A percentile compares a stretch with the other conserved stretches of the same genome.
Evolutionary conservation across 2,329 filamentous ascomycete genomes (phyloP).

Genomic region (Colletotrichum godetiae): DNA sequence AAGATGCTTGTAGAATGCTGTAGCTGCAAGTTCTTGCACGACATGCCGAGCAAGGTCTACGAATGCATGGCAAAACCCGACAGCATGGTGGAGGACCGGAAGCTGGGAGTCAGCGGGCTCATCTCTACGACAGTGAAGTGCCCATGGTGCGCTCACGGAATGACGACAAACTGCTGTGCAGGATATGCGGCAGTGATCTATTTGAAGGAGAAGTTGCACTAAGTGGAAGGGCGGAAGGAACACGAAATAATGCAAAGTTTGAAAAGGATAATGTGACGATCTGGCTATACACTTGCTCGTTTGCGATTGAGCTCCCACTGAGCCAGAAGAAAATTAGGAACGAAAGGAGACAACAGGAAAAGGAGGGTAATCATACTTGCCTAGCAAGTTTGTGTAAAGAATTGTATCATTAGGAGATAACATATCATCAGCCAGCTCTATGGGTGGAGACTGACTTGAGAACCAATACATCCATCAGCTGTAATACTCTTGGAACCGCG

Average conservation of each 20-base stretch:
- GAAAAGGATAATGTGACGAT: not conserved
- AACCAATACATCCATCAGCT: constrained; percentile 11
- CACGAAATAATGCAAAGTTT: not conserved
- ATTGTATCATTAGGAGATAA: not conserved
- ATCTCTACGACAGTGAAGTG: constrained; percentile 74
- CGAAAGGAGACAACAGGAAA: not conserved
- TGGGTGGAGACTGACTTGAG: not conserved
- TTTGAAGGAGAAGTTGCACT: constrained; percentile 72
- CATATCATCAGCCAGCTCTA: constrained; percentile 7
- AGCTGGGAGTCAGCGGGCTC: constrained; percentile 64
- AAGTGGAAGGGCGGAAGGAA: constrained; percentile 3
- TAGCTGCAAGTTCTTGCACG: constrained; percentile 72
- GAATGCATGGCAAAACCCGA: constrained; percentile 73
- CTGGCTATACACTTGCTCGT: not conserved
- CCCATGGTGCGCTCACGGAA: constrained; percentile 78
- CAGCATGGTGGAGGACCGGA: constrained; percentile 62
- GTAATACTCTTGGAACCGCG: not conserved
- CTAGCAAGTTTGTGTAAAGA: constrained; percentile 2
- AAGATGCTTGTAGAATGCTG: constrained; percentile 77
- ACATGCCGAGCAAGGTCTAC: constrained; percentile 73
- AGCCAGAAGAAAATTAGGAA: not conserved
- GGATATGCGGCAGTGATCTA: constrained; percentile 76
- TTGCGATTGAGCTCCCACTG: not conserved
- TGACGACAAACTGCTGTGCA: constrained; percentile 76
- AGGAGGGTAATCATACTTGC: not conserved